Evolutionary conservation across 2,329 filamentous ascomycete species (phyloP).

Genomic region (Penicillium polonicum): DNA sequence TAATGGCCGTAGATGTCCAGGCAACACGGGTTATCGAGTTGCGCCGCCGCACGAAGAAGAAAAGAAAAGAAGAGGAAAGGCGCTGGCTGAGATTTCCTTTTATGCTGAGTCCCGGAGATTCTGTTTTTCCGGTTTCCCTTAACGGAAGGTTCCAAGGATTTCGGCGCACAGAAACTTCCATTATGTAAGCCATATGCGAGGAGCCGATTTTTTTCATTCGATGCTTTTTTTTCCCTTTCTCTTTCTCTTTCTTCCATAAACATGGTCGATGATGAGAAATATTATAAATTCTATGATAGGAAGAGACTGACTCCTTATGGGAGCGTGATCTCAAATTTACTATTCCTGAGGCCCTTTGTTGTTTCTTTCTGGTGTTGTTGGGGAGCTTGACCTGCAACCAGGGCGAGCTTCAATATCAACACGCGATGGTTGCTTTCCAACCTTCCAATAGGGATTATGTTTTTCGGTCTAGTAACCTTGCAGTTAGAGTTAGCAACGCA

Average conservation of each 20-base stretch:
- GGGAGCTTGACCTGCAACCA: neutral
- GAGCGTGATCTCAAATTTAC: slow-evolving; percentile 43
- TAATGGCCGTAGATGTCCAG: slow-evolving; percentile 57
- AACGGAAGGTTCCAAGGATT: neutral
- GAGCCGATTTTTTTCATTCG: slow-evolving; percentile 10
- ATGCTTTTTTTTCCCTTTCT: slow-evolving; percentile 6
- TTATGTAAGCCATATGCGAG: slow-evolving; percentile 20
- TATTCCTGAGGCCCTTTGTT: slow-evolving; percentile 42
- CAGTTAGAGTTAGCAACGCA: neutral
- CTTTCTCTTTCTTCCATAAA: slow-evolving; percentile 23
- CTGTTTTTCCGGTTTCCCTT: slow-evolving; percentile 10
- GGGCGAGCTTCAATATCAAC: neutral
- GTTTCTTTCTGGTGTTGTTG: slow-evolving; percentile 9
- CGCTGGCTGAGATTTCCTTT: slow-evolving; percentile 18
- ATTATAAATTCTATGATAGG: slow-evolving; percentile 46
- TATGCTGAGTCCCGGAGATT: slow-evolving; percentile 12
- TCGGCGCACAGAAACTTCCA: slow-evolving; percentile 2
- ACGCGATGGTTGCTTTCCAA: neutral
- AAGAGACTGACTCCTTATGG: slow-evolving; percentile 48
- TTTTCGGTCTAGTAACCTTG: neutral
- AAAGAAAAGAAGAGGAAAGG: slow-evolving; percentile 50
- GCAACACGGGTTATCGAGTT: slow-evolving; percentile 76
- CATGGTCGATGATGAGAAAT: slow-evolving; percentile 46
- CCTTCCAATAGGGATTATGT: neutral
- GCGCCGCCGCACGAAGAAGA: slow-evolving; percentile 78